Evolutionary conservation across 805 yeast genomes (phyloP).

Genomic region (Sugiyamaella lignohabitans): DNA sequence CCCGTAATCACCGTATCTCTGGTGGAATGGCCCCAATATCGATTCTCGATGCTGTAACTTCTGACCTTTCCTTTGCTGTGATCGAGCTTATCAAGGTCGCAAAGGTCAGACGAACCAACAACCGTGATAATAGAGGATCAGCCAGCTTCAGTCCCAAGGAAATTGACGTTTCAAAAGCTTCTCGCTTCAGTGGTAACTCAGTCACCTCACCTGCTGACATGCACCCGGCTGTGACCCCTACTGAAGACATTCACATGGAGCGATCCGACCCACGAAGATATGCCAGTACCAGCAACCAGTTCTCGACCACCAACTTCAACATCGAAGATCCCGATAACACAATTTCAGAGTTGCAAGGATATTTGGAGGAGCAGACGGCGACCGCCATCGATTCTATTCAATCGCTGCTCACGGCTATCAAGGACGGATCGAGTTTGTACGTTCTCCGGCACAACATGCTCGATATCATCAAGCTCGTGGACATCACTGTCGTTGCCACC

Average conservation of each 20-base stretch:
- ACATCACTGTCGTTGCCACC: slow-evolving; percentile 86
- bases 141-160: background rate
- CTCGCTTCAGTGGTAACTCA: background rate
- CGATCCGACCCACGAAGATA: background rate
- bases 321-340: slow-evolving; percentile 86
- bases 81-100: slow-evolving; percentile 36
- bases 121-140: background rate
- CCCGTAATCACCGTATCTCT: slow-evolving; percentile 66
- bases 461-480: slow-evolving; percentile 72
- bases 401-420: slow-evolving; percentile 50
- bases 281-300: background rate
- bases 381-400: slow-evolving; percentile 88
- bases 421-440: slow-evolving; percentile 59
- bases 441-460: slow-evolving; percentile 63
- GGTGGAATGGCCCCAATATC: slow-evolving; percentile 59
- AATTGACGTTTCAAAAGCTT: background rate
- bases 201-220: background rate
- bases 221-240: slow-evolving; percentile 8
- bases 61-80: slow-evolving; percentile 60
- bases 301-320: slow-evolving; percentile 40
- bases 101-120: slow-evolving; percentile 18
- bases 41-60: slow-evolving; percentile 66
- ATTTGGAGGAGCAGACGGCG: slow-evolving; percentile 89
- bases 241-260: slow-evolving; percentile 6
- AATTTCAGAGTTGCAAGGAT: slow-evolving; percentile 70